phyloP scores from a whole-genome alignment of 1,284 basidiomycete genomes.

The Rhodofomes roseus region DNA sequence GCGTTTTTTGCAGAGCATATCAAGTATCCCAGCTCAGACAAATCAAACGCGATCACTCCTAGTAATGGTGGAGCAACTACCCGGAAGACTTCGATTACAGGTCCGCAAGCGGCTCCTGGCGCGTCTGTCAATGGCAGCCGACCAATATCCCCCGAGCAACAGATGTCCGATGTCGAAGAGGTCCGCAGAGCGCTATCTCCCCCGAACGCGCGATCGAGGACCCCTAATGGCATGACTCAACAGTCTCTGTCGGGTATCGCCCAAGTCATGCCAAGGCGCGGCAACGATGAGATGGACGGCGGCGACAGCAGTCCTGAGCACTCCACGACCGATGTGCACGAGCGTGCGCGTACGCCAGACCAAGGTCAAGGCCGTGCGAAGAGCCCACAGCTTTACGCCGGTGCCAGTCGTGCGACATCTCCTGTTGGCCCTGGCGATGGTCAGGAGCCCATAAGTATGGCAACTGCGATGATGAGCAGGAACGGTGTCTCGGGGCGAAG shows the following conservation, averaged over 20 bases:
- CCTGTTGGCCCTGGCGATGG: conserved; percentile 36
- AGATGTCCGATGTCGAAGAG: conserved; percentile 46
- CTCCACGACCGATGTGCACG: conserved; percentile 38
- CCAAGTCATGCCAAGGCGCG: conserved; percentile 51
- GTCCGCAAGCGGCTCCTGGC: conserved; percentile 20
- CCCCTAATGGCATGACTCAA: conserved; percentile 43
- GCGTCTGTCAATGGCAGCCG: conserved; percentile 36
- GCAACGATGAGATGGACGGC: conserved; percentile 54
- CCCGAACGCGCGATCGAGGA: conserved; percentile 35
- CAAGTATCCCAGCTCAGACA: conserved; percentile 82
- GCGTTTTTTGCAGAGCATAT: conserved; percentile 66
- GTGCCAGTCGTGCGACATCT: conserved; percentile 50
- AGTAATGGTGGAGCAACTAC: conserved; percentile 31
- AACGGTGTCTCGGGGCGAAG: conserved; percentile 53
- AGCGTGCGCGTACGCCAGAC: conserved; percentile 54
- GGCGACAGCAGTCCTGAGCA: conserved; percentile 51
- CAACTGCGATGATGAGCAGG: conserved; percentile 48
- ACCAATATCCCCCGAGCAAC: conserved; percentile 54
- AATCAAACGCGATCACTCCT: conserved; percentile 34
- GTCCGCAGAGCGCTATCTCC: conserved; percentile 66
- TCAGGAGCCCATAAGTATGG: conserved; percentile 44
- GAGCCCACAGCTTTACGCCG: conserved; percentile 41
- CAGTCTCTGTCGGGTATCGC: conserved; percentile 30
- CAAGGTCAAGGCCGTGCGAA: conserved; percentile 47
- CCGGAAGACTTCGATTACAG: conserved; percentile 39